phyloP scores from a whole-genome alignment of 768 basidiomycete genomes.

The Suillus placidus region DNA sequence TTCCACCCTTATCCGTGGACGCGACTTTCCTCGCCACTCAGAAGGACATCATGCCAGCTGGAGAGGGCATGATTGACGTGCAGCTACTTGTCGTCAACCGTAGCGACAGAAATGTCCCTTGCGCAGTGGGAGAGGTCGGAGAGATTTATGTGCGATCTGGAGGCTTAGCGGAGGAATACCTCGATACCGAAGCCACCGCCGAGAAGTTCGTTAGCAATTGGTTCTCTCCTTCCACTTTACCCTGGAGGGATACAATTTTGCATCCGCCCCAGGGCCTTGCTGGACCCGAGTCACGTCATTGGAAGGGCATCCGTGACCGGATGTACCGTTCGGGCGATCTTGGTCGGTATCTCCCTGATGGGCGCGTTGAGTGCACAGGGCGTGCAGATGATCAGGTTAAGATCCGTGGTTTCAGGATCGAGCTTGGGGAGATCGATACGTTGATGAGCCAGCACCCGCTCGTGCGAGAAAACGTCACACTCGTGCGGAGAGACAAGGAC shows the following conservation, averaged over 20 bases:
- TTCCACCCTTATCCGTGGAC: slow-evolving; percentile 82
- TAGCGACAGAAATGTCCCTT: slow-evolving; percentile 78
- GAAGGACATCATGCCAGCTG: slow-evolving; percentile 98
- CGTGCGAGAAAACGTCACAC: slow-evolving; percentile 96
- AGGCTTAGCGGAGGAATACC: slow-evolving; percentile 93
- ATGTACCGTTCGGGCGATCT: slow-evolving; percentile 99
- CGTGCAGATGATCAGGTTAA: slow-evolving; percentile 99
- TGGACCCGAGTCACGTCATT: slow-evolving; percentile 76
- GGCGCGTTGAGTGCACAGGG: slow-evolving; percentile 94
- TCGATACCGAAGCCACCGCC: slow-evolving; percentile 76
- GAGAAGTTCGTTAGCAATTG: slow-evolving; percentile 96
- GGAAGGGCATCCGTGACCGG: slow-evolving; percentile 94
- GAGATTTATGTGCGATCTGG: slow-evolving; percentile 98
- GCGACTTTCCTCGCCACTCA: slow-evolving; percentile 89
- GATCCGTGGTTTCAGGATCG: slow-evolving; percentile 98
- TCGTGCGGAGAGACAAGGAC: slow-evolving; percentile 96
- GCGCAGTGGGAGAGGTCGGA: slow-evolving; percentile 94
- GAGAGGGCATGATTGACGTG: slow-evolving; percentile 96
- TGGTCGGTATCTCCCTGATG: slow-evolving; percentile 90
- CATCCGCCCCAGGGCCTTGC: slow-evolving; percentile 58
- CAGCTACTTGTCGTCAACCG: slow-evolving; percentile 97
- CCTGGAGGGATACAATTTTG: slow-evolving; percentile 71
- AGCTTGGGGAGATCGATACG: slow-evolving; percentile 97
- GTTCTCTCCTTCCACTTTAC: slow-evolving; percentile 60
- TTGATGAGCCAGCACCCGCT: slow-evolving; percentile 92